Percentiles rank a stretch among this genome's conserved stretches.
Conservation (phyloP, 768 basidiomycete species). For the Boletus sensibilis region DNA sequence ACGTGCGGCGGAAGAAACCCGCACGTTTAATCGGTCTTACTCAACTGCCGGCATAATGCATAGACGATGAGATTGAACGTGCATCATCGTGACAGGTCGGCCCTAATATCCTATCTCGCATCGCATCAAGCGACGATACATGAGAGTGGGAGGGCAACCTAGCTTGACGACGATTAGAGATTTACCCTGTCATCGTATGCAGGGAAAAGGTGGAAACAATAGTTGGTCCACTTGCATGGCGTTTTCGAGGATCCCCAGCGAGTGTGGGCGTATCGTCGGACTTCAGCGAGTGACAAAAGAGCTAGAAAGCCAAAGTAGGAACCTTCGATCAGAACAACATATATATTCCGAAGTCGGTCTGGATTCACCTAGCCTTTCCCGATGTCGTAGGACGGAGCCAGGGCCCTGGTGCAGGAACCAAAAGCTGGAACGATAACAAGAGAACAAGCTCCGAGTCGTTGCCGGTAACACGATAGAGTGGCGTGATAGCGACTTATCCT, state of each 20-base stretch:
- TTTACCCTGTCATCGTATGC: background rate
- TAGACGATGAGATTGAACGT: conserved; percentile 2
- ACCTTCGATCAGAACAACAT: background rate
- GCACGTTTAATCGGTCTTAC: background rate
- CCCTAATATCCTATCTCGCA: conserved; percentile 1
- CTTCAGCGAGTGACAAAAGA: background rate
- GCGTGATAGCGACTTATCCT: background rate
- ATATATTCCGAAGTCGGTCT: background rate
- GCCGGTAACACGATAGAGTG: background rate
- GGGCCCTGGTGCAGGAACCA: background rate
- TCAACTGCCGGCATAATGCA: background rate
- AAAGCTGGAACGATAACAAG: no score
- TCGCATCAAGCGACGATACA: conserved; percentile 3
- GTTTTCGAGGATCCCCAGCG: background rate
- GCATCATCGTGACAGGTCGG: background rate
- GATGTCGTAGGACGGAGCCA: background rate
- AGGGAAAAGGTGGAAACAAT: background rate
- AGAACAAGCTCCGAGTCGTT: background rate
- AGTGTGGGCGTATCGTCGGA: background rate
- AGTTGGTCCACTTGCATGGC: background rate
- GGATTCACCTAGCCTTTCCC: background rate
- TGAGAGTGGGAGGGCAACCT: background rate
- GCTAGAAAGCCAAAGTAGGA: background rate
- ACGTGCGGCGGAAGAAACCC: background rate
- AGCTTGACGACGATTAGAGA: conserved; percentile 1